Evolutionary conservation across 1,139 yeast genomes (phyloP).

Genomic region (Fermentozyma sake): DNA sequence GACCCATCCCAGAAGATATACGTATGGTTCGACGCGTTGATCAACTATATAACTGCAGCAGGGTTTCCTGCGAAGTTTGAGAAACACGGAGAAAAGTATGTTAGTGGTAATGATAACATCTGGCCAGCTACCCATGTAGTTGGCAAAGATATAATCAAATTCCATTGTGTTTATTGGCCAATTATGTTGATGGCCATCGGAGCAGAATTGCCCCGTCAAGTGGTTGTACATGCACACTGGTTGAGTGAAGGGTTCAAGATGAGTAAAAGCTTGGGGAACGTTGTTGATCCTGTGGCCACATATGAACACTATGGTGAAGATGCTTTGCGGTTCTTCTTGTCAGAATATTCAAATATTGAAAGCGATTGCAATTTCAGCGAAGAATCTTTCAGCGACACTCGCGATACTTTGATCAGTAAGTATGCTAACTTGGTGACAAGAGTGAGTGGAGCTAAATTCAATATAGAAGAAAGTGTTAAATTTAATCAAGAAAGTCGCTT

Average conservation of each 20-base stretch:
- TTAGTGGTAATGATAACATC: slow-evolving; percentile 9
- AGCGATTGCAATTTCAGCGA: slow-evolving; percentile 79
- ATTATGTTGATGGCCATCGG: slow-evolving; percentile 83
- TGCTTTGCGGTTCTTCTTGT: slow-evolving; percentile 68
- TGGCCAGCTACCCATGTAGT: slow-evolving; percentile 78
- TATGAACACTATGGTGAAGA: slow-evolving; percentile 65
- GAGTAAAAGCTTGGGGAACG: slow-evolving; percentile 93
- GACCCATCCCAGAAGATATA: slow-evolving; percentile 78
- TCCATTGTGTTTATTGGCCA: slow-evolving; percentile 96
- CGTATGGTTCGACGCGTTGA: slow-evolving; percentile 96
- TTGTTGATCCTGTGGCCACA: slow-evolving; percentile 81
- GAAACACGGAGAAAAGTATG: slow-evolving; percentile 1
- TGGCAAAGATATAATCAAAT: slow-evolving; percentile 86
- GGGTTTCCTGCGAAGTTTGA: slow-evolving; percentile 48
- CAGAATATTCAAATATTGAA: slow-evolving; percentile 70
- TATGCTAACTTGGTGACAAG: slow-evolving; percentile 77
- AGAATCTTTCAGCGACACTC: slow-evolving; percentile 47
- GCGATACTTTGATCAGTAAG: slow-evolving; percentile 73
- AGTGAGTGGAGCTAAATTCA: slow-evolving; percentile 67
- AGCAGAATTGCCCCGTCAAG: slow-evolving; percentile 61
- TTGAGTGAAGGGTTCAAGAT: slow-evolving; percentile 82
- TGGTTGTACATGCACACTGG: slow-evolving; percentile 95
- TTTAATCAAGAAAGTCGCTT: slow-evolving; percentile 17
- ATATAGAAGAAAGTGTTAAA: slow-evolving; percentile 44
- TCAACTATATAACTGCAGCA: slow-evolving; percentile 75